Evolutionary conservation across 257 asterid genomes (phyloP).

Genomic region (Rehmannia glutinosa): DNA sequence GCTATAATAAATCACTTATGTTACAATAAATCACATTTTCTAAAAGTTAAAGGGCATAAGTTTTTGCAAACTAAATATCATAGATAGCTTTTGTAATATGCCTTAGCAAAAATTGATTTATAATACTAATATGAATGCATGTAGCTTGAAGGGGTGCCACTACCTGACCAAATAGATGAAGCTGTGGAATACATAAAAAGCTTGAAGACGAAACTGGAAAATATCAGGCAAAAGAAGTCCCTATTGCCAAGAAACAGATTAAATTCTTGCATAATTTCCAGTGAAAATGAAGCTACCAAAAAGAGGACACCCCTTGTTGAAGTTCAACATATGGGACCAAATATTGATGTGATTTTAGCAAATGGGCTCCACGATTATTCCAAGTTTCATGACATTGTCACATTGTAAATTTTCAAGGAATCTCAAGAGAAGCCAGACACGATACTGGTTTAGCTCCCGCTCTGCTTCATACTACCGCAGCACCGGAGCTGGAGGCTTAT

Average conservation of each 20-base stretch:
- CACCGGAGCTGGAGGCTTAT: no score
- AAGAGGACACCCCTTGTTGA: slow-evolving; percentile 21
- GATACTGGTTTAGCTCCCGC: no score
- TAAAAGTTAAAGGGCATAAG: no score
- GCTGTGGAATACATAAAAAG: slow-evolving; percentile 31
- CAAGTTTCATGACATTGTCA: slow-evolving; percentile 28
- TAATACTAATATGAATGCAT: not conserved
- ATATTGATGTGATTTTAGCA: slow-evolving; percentile 25
- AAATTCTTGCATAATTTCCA: no score
- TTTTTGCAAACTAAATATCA: no score
- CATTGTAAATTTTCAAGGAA: no score
- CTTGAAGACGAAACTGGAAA: slow-evolving; percentile 30
- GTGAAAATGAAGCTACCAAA: not conserved
- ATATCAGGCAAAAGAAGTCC: slow-evolving; percentile 26
- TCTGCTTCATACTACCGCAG: no score
- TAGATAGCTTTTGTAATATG: no score
- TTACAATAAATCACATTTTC: no score
- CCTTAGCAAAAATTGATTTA: no score
- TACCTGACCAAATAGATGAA: slow-evolving; percentile 50
- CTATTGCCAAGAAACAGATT: slow-evolving; percentile 6
- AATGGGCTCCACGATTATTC: slow-evolving; percentile 23
- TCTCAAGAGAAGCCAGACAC: no score
- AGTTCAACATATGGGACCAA: slow-evolving; percentile 46
- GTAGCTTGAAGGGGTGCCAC: slow-evolving; percentile 32
- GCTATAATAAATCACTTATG: no score